Evolutionary conservation across 2,329 filamentous ascomycete species (phyloP).

Genomic region (Alternaria ventricosa): DNA sequence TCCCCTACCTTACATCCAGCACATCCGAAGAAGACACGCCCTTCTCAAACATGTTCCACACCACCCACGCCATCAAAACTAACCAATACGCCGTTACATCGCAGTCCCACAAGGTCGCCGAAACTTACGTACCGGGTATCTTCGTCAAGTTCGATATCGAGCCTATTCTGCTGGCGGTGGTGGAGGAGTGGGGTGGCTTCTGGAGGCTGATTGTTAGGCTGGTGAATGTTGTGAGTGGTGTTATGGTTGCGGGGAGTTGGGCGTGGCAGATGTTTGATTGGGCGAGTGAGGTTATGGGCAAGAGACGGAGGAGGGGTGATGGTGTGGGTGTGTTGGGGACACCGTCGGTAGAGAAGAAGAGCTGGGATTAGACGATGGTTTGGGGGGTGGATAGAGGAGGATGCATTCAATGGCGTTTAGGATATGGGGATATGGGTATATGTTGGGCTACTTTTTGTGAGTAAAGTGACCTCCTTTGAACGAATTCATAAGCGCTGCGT

Average conservation of each 20-base stretch:
- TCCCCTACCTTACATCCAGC: constrained; percentile 54
- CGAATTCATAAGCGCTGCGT: not conserved
- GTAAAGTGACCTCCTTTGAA: not conserved
- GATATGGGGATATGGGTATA: not conserved
- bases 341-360: constrained; percentile 21
- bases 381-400: not conserved
- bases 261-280: constrained; percentile 85
- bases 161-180: constrained; percentile 85
- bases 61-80: constrained; percentile 73
- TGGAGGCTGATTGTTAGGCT: constrained; percentile 79
- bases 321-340: constrained; percentile 57
- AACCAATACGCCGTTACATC: constrained; percentile 99
- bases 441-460: not conserved
- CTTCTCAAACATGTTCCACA: constrained; percentile 45
- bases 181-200: constrained; percentile 78
- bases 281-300: constrained; percentile 60
- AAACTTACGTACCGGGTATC: constrained; percentile 79
- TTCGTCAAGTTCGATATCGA: constrained; percentile 99
- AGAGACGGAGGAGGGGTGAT: constrained; percentile 46
- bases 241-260: constrained; percentile 94
- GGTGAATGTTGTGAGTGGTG: constrained; percentile 88
- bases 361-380: constrained; percentile 17
- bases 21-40: constrained; percentile 41
- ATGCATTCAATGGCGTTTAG: constrained; percentile 1
- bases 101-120: constrained; percentile 74